These are phyloP conservation scores for Curvularia lunata DNA, from an alignment of 2,329 filamentous ascomycete species.

Conservation along the genomic window DNA sequence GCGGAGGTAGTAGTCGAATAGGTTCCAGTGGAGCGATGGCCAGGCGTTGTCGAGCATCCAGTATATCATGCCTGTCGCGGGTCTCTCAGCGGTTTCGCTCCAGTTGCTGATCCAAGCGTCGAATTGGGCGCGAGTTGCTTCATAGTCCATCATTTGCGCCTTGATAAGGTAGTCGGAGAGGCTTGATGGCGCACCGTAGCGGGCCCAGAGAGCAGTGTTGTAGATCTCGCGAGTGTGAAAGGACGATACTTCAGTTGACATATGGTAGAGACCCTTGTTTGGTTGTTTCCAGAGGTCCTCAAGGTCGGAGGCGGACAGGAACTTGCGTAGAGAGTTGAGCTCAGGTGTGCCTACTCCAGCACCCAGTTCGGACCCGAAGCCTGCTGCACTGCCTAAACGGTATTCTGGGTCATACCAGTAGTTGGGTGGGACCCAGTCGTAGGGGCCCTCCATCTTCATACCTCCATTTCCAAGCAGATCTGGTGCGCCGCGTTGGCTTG, in stretches of 20 bases:
- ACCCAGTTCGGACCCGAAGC: constrained; percentile 68
- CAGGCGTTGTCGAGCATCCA: constrained; percentile 73
- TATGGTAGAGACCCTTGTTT: constrained; percentile 63
- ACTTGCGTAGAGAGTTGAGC: constrained; percentile 60
- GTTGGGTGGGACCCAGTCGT: constrained; percentile 70
- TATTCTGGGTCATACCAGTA: constrained; percentile 65
- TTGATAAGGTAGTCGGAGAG: constrained; percentile 66
- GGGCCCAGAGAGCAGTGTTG: constrained; percentile 59
- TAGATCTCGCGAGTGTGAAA: constrained; percentile 66
- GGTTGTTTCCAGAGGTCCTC: constrained; percentile 64
- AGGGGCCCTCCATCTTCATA: constrained; percentile 71
- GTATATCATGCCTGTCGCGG: constrained; percentile 67
- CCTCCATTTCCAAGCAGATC: constrained; percentile 61
- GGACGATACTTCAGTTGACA: constrained; percentile 62
- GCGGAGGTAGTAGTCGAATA: constrained; percentile 68
- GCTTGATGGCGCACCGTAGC: constrained; percentile 60
- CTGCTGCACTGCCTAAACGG: constrained; percentile 64
- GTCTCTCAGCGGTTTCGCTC: constrained; percentile 53
- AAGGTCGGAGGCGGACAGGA: constrained; percentile 59
- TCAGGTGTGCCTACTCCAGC: constrained; percentile 68
- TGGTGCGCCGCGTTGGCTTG: constrained; percentile 62
- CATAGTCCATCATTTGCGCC: constrained; percentile 68
- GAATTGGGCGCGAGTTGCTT: constrained; percentile 65
- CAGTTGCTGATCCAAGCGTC: constrained; percentile 63
- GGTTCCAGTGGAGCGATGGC: constrained; percentile 69